phyloP scores from a whole-genome alignment of 352 stramenopile genomes.

The Peronospora farinosa region DNA sequence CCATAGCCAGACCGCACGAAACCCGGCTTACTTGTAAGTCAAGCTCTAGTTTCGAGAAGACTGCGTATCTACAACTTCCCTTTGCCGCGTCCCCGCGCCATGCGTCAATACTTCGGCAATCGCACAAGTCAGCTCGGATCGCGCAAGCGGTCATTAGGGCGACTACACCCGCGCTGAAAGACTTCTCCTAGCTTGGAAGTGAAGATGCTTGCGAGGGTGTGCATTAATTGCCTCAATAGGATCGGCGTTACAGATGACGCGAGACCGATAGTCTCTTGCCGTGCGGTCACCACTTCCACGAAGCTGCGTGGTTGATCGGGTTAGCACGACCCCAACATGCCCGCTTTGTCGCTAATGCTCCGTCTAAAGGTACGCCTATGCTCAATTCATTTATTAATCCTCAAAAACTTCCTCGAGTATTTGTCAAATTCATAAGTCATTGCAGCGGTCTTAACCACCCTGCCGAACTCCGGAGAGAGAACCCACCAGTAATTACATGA shows the following conservation, averaged over 20 bases:
- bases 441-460: background rate
- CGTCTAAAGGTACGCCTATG: slow-evolving; percentile 3
- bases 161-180: slow-evolving; percentile 25
- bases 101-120: no score
- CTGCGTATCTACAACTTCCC: no score
- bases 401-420: background rate
- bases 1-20: no score
- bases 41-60: no score
- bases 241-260: slow-evolving; percentile 19
- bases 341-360: slow-evolving; percentile 41
- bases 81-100: no score
- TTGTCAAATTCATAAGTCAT: background rate
- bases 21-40: no score
- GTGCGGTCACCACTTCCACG: slow-evolving; percentile 56
- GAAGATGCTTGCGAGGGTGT: slow-evolving; percentile 19
- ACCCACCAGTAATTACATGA: no score
- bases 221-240: slow-evolving; percentile 49
- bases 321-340: slow-evolving; percentile 51
- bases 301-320: slow-evolving; percentile 68
- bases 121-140: no score
- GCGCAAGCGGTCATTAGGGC: no score
- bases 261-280: slow-evolving; percentile 26
- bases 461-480: no score
- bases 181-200: slow-evolving; percentile 34
- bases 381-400: background rate